A percentile compares a stretch with the other conserved stretches of the same genome.
phyloP scores from a whole-genome alignment of 1,139 yeast species.

The Taphrina flavorubra region DNA sequence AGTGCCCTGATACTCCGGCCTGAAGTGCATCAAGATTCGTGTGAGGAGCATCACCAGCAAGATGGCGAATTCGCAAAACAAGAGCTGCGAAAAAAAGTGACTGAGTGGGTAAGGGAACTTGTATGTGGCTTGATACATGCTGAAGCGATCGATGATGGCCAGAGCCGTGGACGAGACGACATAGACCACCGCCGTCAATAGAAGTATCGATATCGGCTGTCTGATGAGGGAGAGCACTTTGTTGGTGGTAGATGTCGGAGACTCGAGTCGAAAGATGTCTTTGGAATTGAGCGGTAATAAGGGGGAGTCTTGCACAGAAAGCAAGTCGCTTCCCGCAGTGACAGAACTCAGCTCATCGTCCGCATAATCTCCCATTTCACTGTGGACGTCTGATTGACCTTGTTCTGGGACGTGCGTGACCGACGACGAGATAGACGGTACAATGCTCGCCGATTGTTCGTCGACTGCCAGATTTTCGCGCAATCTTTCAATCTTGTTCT shows the following conservation, averaged over 20 bases:
- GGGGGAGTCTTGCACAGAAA: not conserved
- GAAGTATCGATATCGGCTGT: slow-evolving; percentile 19
- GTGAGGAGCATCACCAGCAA: slow-evolving; percentile 6
- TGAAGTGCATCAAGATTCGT: not conserved
- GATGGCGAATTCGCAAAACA: slow-evolving; percentile 24
- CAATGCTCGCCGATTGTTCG: not conserved
- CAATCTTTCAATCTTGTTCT: slow-evolving; percentile 20
- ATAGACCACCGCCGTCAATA: slow-evolving; percentile 10
- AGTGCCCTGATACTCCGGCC: not conserved
- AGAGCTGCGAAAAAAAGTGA: slow-evolving; percentile 7
- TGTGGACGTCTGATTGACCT: not conserved
- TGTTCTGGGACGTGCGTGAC: not conserved
- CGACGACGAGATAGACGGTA: not conserved
- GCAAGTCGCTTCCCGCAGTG: slow-evolving; percentile 2
- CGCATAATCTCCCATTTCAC: not conserved
- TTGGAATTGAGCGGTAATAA: slow-evolving; percentile 15
- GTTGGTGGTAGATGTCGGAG: not conserved
- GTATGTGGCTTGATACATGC: slow-evolving; percentile 36
- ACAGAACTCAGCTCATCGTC: slow-evolving; percentile 6
- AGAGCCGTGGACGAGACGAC: slow-evolving; percentile 16
- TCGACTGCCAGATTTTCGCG: slow-evolving; percentile 16
- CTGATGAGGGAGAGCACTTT: not conserved
- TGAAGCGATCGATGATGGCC: slow-evolving; percentile 32
- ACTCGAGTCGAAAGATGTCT: slow-evolving; percentile 9
- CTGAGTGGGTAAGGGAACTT: slow-evolving; percentile 37